Evolutionary conservation across 441 rosid species (phyloP).

Genomic region (Biscutella auriculata): DNA sequence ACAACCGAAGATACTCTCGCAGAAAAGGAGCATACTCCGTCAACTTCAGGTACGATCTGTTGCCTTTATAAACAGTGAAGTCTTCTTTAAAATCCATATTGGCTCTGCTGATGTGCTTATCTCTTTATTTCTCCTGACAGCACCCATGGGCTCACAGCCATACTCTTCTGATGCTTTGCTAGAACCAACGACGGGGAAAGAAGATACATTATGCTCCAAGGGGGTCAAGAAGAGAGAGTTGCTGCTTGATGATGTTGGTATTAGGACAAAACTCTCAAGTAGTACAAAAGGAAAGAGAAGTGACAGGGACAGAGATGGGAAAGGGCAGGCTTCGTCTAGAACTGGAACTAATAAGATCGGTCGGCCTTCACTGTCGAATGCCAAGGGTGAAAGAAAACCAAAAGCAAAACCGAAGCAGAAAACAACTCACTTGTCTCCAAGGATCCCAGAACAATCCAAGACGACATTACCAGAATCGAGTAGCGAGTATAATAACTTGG

Average conservation of each 20-base stretch:
- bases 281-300: slow-evolving; percentile 81
- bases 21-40: slow-evolving; percentile 19
- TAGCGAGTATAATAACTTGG: slow-evolving; percentile 47
- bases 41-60: slow-evolving; percentile 16
- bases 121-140: slow-evolving; percentile 29
- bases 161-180: slow-evolving; percentile 50
- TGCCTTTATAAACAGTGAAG: background rate
- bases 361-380: slow-evolving; percentile 59
- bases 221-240: slow-evolving; percentile 77
- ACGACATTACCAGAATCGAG: no score
- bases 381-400: slow-evolving; percentile 74
- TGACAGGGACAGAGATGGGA: slow-evolving; percentile 95
- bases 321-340: slow-evolving; percentile 60
- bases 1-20: slow-evolving; percentile 26
- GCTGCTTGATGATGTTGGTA: slow-evolving; percentile 71
- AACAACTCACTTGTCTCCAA: slow-evolving; percentile 48
- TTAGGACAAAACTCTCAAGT: slow-evolving; percentile 17
- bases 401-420: slow-evolving; percentile 86
- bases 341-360: slow-evolving; percentile 62
- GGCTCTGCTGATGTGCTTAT: background rate
- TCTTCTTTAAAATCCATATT: background rate
- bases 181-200: slow-evolving; percentile 48
- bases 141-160: slow-evolving; percentile 46
- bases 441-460: no score
- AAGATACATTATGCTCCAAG: slow-evolving; percentile 42